Evolutionary conservation across 139 green algal species (phyloP).

Genomic region (Chlorella vulgaris): DNA sequence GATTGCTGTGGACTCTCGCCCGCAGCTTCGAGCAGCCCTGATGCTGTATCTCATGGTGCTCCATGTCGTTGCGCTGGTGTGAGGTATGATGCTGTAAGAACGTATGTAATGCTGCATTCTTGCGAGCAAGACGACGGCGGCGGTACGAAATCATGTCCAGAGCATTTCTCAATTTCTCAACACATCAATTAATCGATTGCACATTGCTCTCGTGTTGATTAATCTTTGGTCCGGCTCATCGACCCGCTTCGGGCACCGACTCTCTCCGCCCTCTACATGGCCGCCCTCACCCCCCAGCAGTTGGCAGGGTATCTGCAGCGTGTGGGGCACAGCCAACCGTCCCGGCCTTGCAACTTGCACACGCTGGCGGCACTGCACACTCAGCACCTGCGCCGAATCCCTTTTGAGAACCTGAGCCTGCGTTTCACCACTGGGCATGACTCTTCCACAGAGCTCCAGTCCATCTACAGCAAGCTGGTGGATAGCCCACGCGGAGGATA

Average conservation of each 20-base stretch:
- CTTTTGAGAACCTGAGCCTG: constrained; percentile 11
- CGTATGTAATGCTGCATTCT: too few species aligned
- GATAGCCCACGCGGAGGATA: background rate
- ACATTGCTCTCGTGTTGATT: background rate
- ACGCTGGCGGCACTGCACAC: background rate
- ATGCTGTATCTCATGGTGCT: constrained; percentile 56
- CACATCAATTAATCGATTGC: background rate
- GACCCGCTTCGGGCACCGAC: too few species aligned
- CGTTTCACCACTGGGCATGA: too few species aligned
- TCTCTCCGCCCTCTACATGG: background rate
- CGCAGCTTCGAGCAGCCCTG: constrained; percentile 28
- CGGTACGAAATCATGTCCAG: background rate
- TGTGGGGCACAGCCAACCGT: background rate
- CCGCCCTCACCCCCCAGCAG: background rate
- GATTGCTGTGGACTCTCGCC: constrained; percentile 46
- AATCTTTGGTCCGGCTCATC: background rate
- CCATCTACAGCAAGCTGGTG: constrained; percentile 11
- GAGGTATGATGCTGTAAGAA: background rate
- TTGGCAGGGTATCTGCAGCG: background rate
- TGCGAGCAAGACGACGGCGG: background rate
- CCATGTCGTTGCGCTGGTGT: constrained; percentile 45
- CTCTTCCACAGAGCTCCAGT: background rate
- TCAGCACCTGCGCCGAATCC: background rate
- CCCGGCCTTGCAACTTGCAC: background rate
- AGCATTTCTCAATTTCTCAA: background rate